Evolutionary conservation across 257 asterid species (phyloP), one percentile per base, ranked within the genome.

Genomic region (Paraleonurus japonicus): DNA sequence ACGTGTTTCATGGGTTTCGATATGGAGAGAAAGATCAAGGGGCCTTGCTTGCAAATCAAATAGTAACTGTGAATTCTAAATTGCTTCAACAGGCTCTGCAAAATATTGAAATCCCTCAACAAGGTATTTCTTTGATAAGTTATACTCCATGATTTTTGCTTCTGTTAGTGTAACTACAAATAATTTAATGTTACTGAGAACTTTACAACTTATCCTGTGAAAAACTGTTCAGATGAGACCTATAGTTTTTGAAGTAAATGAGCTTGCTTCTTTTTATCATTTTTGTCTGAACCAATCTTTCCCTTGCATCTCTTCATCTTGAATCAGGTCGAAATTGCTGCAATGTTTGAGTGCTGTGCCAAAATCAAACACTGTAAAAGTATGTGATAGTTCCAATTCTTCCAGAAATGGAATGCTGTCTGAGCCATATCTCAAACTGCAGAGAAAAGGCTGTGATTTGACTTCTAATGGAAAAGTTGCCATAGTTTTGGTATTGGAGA

Each of bases 1-100:
- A 94, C 60, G 89, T 94, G 37, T 86, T 91, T 82, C 74, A 88
- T 76, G 98, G 99, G 13, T 89, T 94, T 79, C 81, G 84, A 76
- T 71, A 79, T 80, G 96, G 96, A 72, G 93, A 80, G 80, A 94
- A 90, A 82, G 90, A 81, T 61, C 90, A 89, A 80, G 75, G 77
- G 71, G 82, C 82, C 74, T 78, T 87, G 69, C 96, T 94, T 76
- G 96, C 97, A 19, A 81, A 85, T 80, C 87, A 91, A 82, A 88
- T 94, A 61, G 84, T 89, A 71, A 64, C 82, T 79, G 85, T 91
- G 69, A 91, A 94, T 81, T 85, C 97, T 10, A 78, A 81, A 67
- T 80, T 89, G 74, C 92, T 94, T 72, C 87, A 80, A 80, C 92
- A 81, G 68, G 96, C 93, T 59, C 74, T 94, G 78, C 81, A 81